These are phyloP conservation scores for Juglanconis oblonga DNA, from an alignment of 2,329 filamentous ascomycete genomes.

Conservation along the genomic window DNA sequence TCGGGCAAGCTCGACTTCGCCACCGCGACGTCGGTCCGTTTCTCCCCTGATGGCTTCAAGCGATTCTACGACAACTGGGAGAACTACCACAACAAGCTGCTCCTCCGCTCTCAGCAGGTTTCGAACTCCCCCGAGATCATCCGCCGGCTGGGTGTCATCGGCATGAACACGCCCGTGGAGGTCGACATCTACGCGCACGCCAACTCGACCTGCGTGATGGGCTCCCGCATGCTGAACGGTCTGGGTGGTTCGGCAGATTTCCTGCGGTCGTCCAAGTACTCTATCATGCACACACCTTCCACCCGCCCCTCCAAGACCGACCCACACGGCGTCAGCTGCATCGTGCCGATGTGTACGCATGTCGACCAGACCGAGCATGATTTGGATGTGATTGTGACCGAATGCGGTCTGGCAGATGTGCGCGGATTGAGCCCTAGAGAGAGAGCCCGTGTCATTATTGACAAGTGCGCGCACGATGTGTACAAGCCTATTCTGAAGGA, in stretches of 20 bases:
- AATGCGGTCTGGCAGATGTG: slow-evolving; percentile 77
- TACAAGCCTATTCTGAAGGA: slow-evolving; percentile 79
- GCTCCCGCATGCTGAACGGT: slow-evolving; percentile 82
- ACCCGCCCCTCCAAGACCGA: slow-evolving; percentile 79
- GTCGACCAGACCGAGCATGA: slow-evolving; percentile 93
- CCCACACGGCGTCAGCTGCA: slow-evolving; percentile 77
- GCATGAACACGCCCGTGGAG: slow-evolving; percentile 93
- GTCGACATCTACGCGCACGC: slow-evolving; percentile 94
- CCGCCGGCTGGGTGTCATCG: slow-evolving; percentile 79
- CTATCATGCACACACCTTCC: slow-evolving; percentile 89
- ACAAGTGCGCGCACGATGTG: slow-evolving; percentile 81
- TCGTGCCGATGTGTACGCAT: slow-evolving; percentile 92
- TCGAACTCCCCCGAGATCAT: slow-evolving; percentile 92
- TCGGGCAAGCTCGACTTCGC: slow-evolving; percentile 84
- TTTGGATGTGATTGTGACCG: slow-evolving; percentile 80
- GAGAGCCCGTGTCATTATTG: slow-evolving; percentile 79
- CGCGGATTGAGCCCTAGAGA: slow-evolving; percentile 77
- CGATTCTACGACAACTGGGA: slow-evolving; percentile 89
- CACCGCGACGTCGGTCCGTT: slow-evolving; percentile 84
- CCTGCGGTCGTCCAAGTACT: slow-evolving; percentile 75
- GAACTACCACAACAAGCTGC: slow-evolving; percentile 73
- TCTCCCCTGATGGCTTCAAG: slow-evolving; percentile 87
- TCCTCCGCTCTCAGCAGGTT: slow-evolving; percentile 83
- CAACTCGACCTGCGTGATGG: slow-evolving; percentile 88
- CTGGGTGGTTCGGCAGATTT: slow-evolving; percentile 82